Base-by-base conservation (phyloP, 495 filamentous ascomycete genomes). In the Trichoderma reesei region DNA sequence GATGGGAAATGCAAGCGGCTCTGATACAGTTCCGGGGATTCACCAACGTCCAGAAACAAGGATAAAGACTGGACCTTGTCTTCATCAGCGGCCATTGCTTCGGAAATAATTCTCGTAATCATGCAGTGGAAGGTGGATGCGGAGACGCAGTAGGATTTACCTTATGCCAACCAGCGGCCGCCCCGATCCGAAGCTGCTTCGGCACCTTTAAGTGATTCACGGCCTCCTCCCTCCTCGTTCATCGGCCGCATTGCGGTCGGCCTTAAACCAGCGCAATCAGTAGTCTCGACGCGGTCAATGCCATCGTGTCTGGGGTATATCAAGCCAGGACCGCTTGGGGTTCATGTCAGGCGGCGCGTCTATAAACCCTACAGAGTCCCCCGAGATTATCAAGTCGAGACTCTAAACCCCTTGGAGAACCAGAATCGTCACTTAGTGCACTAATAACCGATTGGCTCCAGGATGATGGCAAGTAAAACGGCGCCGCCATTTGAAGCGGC, bases 191-290 rank as follows among this genome's bases (percentile, higher is more conserved):
- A 48, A 48, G 44, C 20, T 39, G 38, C 38, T 26, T 26, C 26
- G 26, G 26, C 1, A 26, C 26, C 26, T 18, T 48, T 48, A 9
- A 8, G 16, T 56, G 51, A n/a, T 33, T 31, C 51, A 14, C 10
- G 20, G 7, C 26, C 51, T 34, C 20, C 26, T 34, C 20, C 31
- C 51, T 33, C 14, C 16, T 33, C 51, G 42, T 16, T 16, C 51
- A 56, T 56, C 51, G 51, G 51, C 51, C 51, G 33, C 26, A 56
- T 20, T 34, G 51, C 51, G 51, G 51, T 14, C 51, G 10, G 51
- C 34, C 51, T 1, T 36, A 48, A 4, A 1, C 34, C 51, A 56
- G 51, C 26, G 14, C 26, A 2, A 33, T 16, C 8, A 33, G 16
- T 33, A 26, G 11, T 33, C 31, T 56, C 7, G 10, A 56, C 34